Percentiles rank a stretch among this genome's conserved stretches.
Conservation (phyloP, 768 basidiomycete species). For the Boletus tomentosulus region DNA sequence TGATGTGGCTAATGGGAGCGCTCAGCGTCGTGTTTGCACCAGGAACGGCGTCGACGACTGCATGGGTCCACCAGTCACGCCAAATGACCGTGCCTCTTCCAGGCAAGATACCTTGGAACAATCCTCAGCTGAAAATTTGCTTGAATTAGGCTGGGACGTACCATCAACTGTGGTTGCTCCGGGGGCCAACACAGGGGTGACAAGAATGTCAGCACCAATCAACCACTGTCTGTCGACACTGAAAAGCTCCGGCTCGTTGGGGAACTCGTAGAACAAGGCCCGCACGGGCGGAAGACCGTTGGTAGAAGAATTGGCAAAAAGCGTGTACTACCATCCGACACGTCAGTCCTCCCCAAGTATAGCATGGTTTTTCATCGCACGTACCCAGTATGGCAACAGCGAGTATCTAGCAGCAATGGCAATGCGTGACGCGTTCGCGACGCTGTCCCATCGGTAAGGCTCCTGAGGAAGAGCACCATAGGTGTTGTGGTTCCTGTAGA, state of each 20-base stretch:
- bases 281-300: conserved; percentile 67
- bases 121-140: neutral
- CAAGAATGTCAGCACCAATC: conserved; percentile 63
- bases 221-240: conserved; percentile 68
- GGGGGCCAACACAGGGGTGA: conserved; percentile 70
- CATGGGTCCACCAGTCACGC: conserved; percentile 75
- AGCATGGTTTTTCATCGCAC: conserved; percentile 37
- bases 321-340: conserved; percentile 49
- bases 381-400: conserved; percentile 75
- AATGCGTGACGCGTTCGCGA: conserved; percentile 66
- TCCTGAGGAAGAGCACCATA: conserved; percentile 69
- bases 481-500: conserved; percentile 77
- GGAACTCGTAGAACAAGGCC: conserved; percentile 78
- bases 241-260: conserved; percentile 60
- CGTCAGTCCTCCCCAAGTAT: no score
- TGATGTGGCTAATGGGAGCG: conserved; percentile 74
- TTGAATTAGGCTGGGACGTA: conserved; percentile 20
- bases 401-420: conserved; percentile 71
- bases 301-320: conserved; percentile 65
- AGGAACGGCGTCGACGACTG: conserved; percentile 40
- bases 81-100: conserved; percentile 48
- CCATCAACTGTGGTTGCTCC: conserved; percentile 67
- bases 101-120: conserved; percentile 39
- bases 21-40: conserved; percentile 46
- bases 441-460: conserved; percentile 78